These are phyloP conservation scores for Cutaneotrichosporon sp. DNA, from an alignment of 1,284 basidiomycete species.

Conservation along the genomic window DNA sequence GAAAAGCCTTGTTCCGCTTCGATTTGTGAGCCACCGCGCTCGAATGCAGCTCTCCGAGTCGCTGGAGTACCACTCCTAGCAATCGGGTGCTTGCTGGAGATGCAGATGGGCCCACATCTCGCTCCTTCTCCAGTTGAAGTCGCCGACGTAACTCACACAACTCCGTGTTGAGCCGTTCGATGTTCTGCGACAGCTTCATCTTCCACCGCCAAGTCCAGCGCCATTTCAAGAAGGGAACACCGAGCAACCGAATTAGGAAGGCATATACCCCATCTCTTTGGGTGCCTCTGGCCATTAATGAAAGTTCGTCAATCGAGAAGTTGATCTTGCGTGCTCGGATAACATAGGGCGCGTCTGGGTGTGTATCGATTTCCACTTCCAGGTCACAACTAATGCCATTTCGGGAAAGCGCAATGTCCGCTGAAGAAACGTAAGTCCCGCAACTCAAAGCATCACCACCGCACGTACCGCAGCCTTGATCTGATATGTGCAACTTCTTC, in stretches of 20 bases:
- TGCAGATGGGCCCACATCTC: neutral
- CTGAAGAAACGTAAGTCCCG: no score
- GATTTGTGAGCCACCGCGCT: no score
- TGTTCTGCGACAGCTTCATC: neutral
- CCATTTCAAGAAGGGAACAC: constrained; percentile 7
- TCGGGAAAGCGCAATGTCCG: constrained; percentile 11
- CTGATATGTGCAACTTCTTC: constrained; percentile 4
- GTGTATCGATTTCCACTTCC: constrained; percentile 10
- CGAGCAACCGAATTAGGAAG: neutral
- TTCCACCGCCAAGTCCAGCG: neutral
- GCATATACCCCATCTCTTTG: constrained; percentile 1
- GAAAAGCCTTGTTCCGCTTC: no score
- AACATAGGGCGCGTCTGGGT: neutral
- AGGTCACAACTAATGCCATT: constrained; percentile 5
- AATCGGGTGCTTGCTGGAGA: neutral
- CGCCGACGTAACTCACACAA: constrained; percentile 3
- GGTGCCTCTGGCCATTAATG: neutral
- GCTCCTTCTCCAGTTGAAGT: neutral
- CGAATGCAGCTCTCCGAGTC: no score
- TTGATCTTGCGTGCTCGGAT: constrained; percentile 3
- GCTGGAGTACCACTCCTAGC: neutral
- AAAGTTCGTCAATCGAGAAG: constrained; percentile 12
- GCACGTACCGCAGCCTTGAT: constrained; percentile 10
- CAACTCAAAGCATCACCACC: no score
- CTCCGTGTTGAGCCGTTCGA: neutral